A percentile compares a stretch with the other conserved stretches of the same genome.
phyloP scores from a whole-genome alignment of 257 asterid species.

The Penstemon newberryi region DNA sequence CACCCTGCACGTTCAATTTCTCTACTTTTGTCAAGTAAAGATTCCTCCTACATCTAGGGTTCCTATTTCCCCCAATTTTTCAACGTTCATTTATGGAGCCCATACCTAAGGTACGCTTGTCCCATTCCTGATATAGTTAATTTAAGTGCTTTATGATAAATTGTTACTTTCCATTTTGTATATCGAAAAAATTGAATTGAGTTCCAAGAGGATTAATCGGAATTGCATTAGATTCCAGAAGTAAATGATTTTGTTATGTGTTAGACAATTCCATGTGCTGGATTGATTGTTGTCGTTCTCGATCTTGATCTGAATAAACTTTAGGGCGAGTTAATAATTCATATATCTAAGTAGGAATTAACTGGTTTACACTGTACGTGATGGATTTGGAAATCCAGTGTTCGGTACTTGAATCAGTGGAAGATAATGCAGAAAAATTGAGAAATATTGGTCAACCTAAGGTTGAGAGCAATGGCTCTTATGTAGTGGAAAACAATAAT shows the following conservation, averaged over 20 bases:
- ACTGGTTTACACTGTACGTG: slow-evolving; percentile 7
- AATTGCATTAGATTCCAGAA: slow-evolving; percentile 13
- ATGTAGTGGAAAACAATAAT: slow-evolving; percentile 16
- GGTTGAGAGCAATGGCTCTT: slow-evolving; percentile 36
- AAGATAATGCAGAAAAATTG: slow-evolving; percentile 35
- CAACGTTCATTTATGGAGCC: slow-evolving; percentile 22
- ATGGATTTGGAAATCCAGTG: slow-evolving; percentile 53
- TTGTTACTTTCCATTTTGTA: neutral
- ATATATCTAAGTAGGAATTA: slow-evolving; percentile 9
- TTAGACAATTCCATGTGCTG: slow-evolving; percentile 32
- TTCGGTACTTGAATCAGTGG: slow-evolving; percentile 38
- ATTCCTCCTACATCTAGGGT: slow-evolving; percentile 24
- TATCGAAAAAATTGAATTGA: slow-evolving; percentile 20
- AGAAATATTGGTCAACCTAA: slow-evolving; percentile 30
- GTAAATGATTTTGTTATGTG: slow-evolving; percentile 1
- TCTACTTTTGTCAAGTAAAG: neutral
- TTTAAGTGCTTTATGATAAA: neutral
- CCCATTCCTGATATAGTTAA: slow-evolving; percentile 5
- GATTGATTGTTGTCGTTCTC: slow-evolving; percentile 42
- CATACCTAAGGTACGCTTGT: slow-evolving; percentile 31
- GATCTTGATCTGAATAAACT: slow-evolving; percentile 48
- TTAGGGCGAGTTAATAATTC: slow-evolving; percentile 10
- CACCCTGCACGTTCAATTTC: slow-evolving; percentile 13
- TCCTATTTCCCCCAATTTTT: slow-evolving; percentile 4
- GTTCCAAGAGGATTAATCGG: slow-evolving; percentile 9